Conservation (phyloP, 1,139 yeast genomes). For the Suhomyces ambrosiae region DNA sequence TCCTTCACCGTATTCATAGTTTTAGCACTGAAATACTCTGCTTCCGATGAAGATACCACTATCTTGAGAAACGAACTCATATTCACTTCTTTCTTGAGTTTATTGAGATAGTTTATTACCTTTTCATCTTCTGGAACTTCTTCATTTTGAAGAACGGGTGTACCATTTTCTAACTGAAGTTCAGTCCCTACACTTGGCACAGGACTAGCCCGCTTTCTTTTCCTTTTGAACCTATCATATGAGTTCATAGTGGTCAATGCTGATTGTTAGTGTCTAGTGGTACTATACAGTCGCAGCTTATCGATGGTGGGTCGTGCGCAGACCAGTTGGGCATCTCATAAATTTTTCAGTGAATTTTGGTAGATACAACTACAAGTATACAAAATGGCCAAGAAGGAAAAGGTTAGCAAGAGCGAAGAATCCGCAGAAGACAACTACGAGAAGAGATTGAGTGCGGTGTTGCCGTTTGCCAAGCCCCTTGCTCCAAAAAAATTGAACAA, state of each 20-base stretch:
- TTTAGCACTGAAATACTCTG: constrained; percentile 25
- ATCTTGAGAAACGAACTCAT: constrained; percentile 19
- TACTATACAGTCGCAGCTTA: constrained; percentile 1
- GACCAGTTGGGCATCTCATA: constrained; percentile 13
- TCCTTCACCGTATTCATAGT: constrained; percentile 15
- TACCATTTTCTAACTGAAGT: constrained; percentile 11
- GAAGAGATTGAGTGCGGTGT: constrained; percentile 81
- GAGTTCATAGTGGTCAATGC: constrained; percentile 4
- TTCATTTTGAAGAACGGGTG: constrained; percentile 6
- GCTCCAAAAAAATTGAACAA: constrained; percentile 96
- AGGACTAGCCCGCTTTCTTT: constrained; percentile 12
- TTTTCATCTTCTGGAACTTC: constrained; percentile 24
- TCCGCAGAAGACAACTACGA: constrained; percentile 80
- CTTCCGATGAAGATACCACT: constrained; percentile 31
- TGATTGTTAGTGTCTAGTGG: background rate
- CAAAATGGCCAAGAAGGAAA: constrained; percentile 56
- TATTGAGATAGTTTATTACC: constrained; percentile 24
- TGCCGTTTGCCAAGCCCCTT: constrained; percentile 92
- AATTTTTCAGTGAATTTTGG: constrained; percentile 14
- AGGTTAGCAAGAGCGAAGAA: constrained; percentile 48
- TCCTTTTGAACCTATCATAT: constrained; percentile 11
- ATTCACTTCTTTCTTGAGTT: constrained; percentile 12
- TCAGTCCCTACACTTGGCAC: constrained; percentile 1
- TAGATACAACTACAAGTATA: constrained; percentile 1
- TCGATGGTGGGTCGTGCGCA: constrained; percentile 12